These are phyloP conservation scores for Populus pruinosa DNA, from an alignment of 345 rosid genomes.

Conservation along the genomic window DNA sequence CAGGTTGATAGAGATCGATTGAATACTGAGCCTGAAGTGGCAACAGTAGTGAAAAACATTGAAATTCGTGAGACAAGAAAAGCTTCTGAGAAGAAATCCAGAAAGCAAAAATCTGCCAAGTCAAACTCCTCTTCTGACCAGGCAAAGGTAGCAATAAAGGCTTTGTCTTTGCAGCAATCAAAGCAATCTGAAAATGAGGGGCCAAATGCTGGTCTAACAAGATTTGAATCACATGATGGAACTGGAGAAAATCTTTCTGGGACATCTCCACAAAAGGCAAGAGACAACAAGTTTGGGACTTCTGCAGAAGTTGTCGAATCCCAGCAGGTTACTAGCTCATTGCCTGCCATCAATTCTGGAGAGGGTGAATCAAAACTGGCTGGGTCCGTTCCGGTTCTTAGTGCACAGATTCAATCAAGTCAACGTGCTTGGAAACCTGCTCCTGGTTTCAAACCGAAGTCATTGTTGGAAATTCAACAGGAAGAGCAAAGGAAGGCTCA, in stretches of 20 bases:
- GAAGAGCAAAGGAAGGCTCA: constrained; percentile 80
- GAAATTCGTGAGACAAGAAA: constrained; percentile 60
- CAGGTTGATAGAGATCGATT: constrained; percentile 34
- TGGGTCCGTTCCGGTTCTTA: constrained; percentile 29
- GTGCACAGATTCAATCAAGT: constrained; percentile 33
- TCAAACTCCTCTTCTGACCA: constrained; percentile 47
- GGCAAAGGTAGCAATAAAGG: constrained; percentile 44
- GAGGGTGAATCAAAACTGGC: constrained; percentile 30
- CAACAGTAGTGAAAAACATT: constrained; percentile 39
- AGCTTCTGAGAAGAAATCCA: constrained; percentile 75
- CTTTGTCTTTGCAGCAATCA: constrained; percentile 36
- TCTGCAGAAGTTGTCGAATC: constrained; percentile 32
- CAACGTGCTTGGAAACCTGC: constrained; percentile 95
- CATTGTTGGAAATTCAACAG: constrained; percentile 91
- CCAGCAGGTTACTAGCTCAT: constrained; percentile 28
- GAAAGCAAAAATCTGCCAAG: constrained; percentile 68
- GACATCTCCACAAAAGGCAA: constrained; percentile 20
- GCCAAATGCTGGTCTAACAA: constrained; percentile 29
- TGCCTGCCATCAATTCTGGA: constrained; percentile 22
- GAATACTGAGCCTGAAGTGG: constrained; percentile 31
- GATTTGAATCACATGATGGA: constrained; percentile 19
- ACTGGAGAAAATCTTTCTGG: constrained; percentile 22
- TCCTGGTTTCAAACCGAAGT: constrained; percentile 90
- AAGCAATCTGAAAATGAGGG: constrained; percentile 46
- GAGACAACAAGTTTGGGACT: constrained; percentile 30